phyloP scores from a whole-genome alignment of 345 rosid genomes.

The Rhizophora apiculata region DNA sequence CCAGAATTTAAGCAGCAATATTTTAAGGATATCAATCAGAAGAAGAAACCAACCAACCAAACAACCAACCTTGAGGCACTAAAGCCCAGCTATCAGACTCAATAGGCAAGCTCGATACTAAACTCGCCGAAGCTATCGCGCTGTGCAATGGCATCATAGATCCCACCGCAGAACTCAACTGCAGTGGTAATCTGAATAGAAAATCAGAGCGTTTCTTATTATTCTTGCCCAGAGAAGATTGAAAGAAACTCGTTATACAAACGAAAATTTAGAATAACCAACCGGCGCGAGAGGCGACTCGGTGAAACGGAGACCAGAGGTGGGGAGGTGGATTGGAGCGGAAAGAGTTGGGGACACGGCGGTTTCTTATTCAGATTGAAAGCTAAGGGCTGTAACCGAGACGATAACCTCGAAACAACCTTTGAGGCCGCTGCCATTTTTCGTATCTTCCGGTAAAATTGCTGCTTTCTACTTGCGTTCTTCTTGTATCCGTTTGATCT shows the following conservation, averaged over 20 bases:
- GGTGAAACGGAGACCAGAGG: constrained; percentile 27
- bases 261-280: neutral
- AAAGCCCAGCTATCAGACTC: constrained; percentile 60
- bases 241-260: too few relatives aligned
- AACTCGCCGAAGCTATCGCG: constrained; percentile 62
- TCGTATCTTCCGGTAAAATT: neutral
- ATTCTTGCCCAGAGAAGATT: too few relatives aligned
- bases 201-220: neutral
- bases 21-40: neutral
- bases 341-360: constrained; percentile 32
- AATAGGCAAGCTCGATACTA: constrained; percentile 55
- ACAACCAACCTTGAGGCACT: constrained; percentile 64
- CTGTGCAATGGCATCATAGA: constrained; percentile 66
- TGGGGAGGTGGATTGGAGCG: constrained; percentile 27
- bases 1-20: neutral
- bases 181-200: constrained; percentile 48
- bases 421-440: constrained; percentile 47
- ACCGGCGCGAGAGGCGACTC: constrained; percentile 33
- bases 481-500: neutral
- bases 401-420: constrained; percentile 45
- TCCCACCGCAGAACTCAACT: constrained; percentile 43
- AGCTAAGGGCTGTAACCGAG: constrained; percentile 42
- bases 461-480: neutral
- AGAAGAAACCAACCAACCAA: constrained; percentile 28
- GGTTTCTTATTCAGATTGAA: constrained; percentile 36